Conservation (phyloP, 2,329 filamentous ascomycete species). For the Leptographium galeiforme region DNA sequence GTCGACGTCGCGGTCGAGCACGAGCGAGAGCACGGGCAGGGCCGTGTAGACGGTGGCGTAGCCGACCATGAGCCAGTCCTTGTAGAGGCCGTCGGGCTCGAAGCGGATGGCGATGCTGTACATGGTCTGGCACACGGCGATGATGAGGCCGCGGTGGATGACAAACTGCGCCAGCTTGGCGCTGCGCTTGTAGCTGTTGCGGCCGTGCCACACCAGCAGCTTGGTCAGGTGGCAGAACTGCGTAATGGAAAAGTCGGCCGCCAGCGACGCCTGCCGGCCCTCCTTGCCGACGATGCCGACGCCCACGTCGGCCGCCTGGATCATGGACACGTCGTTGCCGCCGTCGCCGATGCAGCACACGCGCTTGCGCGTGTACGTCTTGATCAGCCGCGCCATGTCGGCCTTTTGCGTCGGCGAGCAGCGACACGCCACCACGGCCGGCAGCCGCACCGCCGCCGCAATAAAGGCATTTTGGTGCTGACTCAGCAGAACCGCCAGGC, state of each 20-base stretch:
- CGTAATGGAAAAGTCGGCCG: slow-evolving; percentile 91
- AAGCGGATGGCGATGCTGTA: slow-evolving; percentile 89
- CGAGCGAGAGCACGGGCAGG: slow-evolving; percentile 79
- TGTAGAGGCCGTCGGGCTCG: slow-evolving; percentile 88
- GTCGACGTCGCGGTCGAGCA: slow-evolving; percentile 90
- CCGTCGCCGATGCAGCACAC: slow-evolving; percentile 97
- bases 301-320: slow-evolving; percentile 93
- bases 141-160: slow-evolving; percentile 91
- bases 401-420: slow-evolving; percentile 97
- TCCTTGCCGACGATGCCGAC: slow-evolving; percentile 98
- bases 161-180: slow-evolving; percentile 97
- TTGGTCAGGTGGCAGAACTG: slow-evolving; percentile 94
- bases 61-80: slow-evolving; percentile 91
- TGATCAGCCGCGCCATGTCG: slow-evolving; percentile 81
- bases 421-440: slow-evolving; percentile 87
- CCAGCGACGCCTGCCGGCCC: slow-evolving; percentile 83
- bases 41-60: slow-evolving; percentile 96
- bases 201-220: slow-evolving; percentile 94
- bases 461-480: slow-evolving; percentile 81
- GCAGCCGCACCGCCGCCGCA: slow-evolving; percentile 71
- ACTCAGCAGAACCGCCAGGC: slow-evolving; percentile 66
- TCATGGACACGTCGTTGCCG: slow-evolving; percentile 98
- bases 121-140: slow-evolving; percentile 91
- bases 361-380: slow-evolving; percentile 81
- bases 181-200: slow-evolving; percentile 91